Base-by-base conservation (phyloP, 768 basidiomycete genomes). In the Pholiota molesta region DNA sequence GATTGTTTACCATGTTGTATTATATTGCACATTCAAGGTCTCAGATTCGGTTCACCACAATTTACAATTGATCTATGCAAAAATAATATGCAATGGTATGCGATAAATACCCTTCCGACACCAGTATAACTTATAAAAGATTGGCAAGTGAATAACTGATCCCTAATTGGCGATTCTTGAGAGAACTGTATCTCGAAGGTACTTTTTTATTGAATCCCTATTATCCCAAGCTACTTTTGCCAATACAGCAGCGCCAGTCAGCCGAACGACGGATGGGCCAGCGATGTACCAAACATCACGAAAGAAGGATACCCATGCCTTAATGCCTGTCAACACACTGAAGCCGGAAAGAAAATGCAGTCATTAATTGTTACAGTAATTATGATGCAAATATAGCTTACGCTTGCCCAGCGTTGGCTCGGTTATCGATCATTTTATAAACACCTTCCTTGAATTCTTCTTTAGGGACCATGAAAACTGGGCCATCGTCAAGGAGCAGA, bases 361-460 rank as follows among this genome's bases (percentile, higher is more conserved):
- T 13, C 1, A 19, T 26, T 26, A 21, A 49, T 10, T 11, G 9
- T 28, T 13, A 26, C 23, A n/a, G 9, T 21, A 19, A 23, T 26
- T 26, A 1, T 9, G n/a, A 23, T 26, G 23, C 23, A 49, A 10
- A 28, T 42, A 13, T 19, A n/a, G 71, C 73, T 55, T 60, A 78
- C 77, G 67, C 70, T 52, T 66, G 65, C n/a, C 73, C 56, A 0
- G 67, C 62, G 64, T 81, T 82, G 3, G 70, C 71, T 52, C 80
- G 71, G n/a, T 74, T 69, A 58, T 83, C 80, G 19, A 86, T 76
- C 76, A 85, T 78, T 57, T 75, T 75, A 68, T 86, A 86, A 21
- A 86, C 81, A 2, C 84, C 84, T 51, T 75, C 63, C 62, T 78
- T 79, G 68, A 86, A 77, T 55, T 79, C 73, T 62, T 84, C 82